These are phyloP conservation scores for Fusarium bactridioides DNA, from an alignment of 2,329 filamentous ascomycete species.

Conservation along the genomic window DNA sequence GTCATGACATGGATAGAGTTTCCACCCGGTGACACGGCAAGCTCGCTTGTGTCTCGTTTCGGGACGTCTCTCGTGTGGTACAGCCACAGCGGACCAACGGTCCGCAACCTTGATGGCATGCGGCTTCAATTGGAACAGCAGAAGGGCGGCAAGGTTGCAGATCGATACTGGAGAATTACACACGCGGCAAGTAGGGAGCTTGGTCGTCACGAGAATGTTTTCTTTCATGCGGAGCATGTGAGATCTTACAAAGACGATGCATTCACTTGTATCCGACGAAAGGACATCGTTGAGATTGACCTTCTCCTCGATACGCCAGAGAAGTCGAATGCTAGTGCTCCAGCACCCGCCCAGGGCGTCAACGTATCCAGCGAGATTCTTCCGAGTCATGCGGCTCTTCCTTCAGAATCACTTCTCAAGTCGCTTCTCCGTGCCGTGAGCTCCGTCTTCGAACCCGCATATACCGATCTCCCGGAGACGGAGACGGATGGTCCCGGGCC, in stretches of 20 bases:
- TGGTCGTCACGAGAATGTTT: conserved; percentile 87
- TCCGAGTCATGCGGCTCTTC: conserved; percentile 17
- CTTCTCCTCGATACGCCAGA: conserved; percentile 54
- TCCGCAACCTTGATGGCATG: conserved; percentile 63
- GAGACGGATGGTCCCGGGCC: conserved; percentile 42
- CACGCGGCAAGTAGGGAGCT: conserved; percentile 82
- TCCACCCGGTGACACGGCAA: conserved; percentile 54
- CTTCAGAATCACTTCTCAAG: conserved; percentile 54
- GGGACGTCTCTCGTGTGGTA: conserved; percentile 47
- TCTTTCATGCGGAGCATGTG: conserved; percentile 78
- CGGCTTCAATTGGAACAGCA: conserved; percentile 75
- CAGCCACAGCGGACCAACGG: conserved; percentile 52
- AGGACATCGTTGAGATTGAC: conserved; percentile 76
- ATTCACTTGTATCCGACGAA: conserved; percentile 80
- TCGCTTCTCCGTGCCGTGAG: conserved; percentile 57
- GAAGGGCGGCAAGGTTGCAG: conserved; percentile 50
- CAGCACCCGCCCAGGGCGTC: conserved; percentile 16
- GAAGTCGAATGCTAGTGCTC: conserved; percentile 39
- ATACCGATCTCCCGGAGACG: conserved; percentile 42
- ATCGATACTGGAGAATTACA: conserved; percentile 73
- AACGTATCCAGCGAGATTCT: conserved; percentile 26
- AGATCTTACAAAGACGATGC: conserved; percentile 82
- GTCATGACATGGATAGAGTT: conserved; percentile 75
- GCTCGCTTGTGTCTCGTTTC: conserved; percentile 45
- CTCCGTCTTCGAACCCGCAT: conserved; percentile 52